Evolutionary conservation across 2,329 filamentous ascomycete species (phyloP).

Genomic region (Pestalotiopsis fici): DNA sequence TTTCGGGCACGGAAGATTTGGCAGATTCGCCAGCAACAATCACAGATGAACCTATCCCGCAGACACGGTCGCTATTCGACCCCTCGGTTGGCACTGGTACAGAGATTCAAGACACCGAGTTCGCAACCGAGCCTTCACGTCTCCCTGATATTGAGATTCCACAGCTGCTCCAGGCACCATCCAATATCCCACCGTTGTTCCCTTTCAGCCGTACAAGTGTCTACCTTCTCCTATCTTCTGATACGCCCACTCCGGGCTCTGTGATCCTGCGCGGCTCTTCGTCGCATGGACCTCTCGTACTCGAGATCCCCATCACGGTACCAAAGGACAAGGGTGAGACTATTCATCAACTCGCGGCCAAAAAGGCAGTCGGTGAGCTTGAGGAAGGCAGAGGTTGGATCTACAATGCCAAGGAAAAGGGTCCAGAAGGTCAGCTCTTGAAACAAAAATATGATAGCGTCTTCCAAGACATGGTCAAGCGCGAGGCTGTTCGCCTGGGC

Average conservation of each 20-base stretch:
- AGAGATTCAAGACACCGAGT: constrained; percentile 14
- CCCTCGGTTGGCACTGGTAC: constrained; percentile 38
- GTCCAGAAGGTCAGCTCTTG: constrained; percentile 38
- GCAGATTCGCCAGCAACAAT: constrained; percentile 17
- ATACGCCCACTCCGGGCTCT: constrained; percentile 50
- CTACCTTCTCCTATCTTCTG: constrained; percentile 64
- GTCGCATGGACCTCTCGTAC: constrained; percentile 57
- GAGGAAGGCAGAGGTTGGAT: constrained; percentile 73
- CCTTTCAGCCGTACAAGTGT: constrained; percentile 66
- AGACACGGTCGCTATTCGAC: constrained; percentile 64
- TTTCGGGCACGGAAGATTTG: constrained; percentile 38
- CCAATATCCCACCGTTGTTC: constrained; percentile 64
- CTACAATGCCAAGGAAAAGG: constrained; percentile 45
- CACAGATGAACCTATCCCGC: constrained; percentile 16
- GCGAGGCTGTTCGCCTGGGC: constrained; percentile 67
- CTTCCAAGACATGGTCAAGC: constrained; percentile 62
- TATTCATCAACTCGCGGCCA: constrained; percentile 71
- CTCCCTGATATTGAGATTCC: constrained; percentile 56
- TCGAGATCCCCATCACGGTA: constrained; percentile 63
- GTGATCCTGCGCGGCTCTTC: constrained; percentile 61
- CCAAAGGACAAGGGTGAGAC: constrained; percentile 48
- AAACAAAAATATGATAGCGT: constrained; percentile 47
- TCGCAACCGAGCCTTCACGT: constrained; percentile 33
- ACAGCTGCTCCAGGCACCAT: constrained; percentile 64
- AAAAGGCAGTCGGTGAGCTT: constrained; percentile 67